phyloP scores from a whole-genome alignment of 2,329 filamentous ascomycete genomes.

The Microsporum ferrugineum region DNA sequence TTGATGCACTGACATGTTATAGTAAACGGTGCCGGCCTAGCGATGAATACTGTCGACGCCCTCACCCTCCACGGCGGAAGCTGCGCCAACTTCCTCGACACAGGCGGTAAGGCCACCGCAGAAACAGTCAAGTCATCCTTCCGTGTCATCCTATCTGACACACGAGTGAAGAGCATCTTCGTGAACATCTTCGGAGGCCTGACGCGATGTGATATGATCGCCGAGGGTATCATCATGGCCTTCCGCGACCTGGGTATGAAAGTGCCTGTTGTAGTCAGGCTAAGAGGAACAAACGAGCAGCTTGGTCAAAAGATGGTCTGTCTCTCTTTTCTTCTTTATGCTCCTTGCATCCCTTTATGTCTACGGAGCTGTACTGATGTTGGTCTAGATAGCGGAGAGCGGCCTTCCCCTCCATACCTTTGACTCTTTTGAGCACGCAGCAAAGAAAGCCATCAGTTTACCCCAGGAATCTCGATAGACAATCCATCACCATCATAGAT shows the following conservation, averaged over 20 bases:
- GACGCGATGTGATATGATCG: slow-evolving; percentile 72
- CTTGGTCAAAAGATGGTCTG: slow-evolving; percentile 53
- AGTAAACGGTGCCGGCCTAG: slow-evolving; percentile 79
- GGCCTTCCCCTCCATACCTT: slow-evolving; percentile 57
- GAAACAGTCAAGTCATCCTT: slow-evolving; percentile 71
- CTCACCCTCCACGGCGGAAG: slow-evolving; percentile 55
- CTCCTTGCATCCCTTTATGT: not conserved
- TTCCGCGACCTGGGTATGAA: slow-evolving; percentile 55
- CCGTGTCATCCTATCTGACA: slow-evolving; percentile 58
- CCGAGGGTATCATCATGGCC: slow-evolving; percentile 59
- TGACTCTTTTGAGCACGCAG: slow-evolving; percentile 64
- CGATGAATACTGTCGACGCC: slow-evolving; percentile 83
- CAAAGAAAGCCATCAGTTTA: slow-evolving; percentile 52
- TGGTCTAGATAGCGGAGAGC: slow-evolving; percentile 49
- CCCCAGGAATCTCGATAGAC: slow-evolving; percentile 22
- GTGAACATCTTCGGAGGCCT: slow-evolving; percentile 62
- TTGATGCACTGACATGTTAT: not conserved
- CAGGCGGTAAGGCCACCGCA: slow-evolving; percentile 74
- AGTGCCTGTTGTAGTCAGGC: slow-evolving; percentile 66
- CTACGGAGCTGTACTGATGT: not conserved
- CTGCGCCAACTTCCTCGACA: slow-evolving; percentile 78
- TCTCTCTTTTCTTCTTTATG: slow-evolving; percentile 9
- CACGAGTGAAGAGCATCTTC: slow-evolving; percentile 59
- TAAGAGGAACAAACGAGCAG: slow-evolving; percentile 63
- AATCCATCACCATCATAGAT: not conserved